Conservation (phyloP, 257 asterid genomes). For the Plantago elongata region DNA sequence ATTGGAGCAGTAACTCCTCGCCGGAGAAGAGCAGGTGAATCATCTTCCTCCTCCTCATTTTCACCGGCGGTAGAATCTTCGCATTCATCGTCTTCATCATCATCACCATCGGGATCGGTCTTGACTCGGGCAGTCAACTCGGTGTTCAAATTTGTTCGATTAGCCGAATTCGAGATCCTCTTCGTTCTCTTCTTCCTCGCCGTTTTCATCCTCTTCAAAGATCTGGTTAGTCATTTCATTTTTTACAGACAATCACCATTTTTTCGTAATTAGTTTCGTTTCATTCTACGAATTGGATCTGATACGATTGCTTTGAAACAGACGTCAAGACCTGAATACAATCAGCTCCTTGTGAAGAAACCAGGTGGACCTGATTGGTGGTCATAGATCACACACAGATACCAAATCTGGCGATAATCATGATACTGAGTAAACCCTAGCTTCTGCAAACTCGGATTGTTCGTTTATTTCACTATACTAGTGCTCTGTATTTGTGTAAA, state of each 20-base stretch:
- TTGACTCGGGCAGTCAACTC: constrained; percentile 66
- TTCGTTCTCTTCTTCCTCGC: constrained; percentile 71
- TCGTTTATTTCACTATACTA: too few relatives aligned
- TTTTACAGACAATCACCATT: not conserved
- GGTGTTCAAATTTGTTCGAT: constrained; percentile 53
- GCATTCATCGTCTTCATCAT: not conserved
- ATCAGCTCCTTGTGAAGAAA: constrained; percentile 84
- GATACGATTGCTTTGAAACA: constrained; percentile 21
- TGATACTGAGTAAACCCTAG: not conserved
- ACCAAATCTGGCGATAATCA: not conserved
- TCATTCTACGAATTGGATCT: not conserved
- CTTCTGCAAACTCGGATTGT: not conserved
- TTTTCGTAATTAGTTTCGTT: not conserved
- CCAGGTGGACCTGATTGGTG: constrained; percentile 87
- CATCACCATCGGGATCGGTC: constrained; percentile 21
- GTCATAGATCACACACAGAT: constrained; percentile 29
- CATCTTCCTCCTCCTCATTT: not conserved
- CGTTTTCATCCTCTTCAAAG: constrained; percentile 72
- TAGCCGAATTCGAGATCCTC: constrained; percentile 95
- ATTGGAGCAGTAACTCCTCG: constrained; percentile 35
- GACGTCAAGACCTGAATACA: constrained; percentile 96
- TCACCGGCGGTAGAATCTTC: not conserved
- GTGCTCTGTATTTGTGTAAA: too few relatives aligned
- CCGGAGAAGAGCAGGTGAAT: constrained; percentile 28
- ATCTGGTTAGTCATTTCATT: constrained; percentile 50